phyloP scores from a whole-genome alignment of 495 filamentous ascomycete genomes.

The Tuber brumale region DNA sequence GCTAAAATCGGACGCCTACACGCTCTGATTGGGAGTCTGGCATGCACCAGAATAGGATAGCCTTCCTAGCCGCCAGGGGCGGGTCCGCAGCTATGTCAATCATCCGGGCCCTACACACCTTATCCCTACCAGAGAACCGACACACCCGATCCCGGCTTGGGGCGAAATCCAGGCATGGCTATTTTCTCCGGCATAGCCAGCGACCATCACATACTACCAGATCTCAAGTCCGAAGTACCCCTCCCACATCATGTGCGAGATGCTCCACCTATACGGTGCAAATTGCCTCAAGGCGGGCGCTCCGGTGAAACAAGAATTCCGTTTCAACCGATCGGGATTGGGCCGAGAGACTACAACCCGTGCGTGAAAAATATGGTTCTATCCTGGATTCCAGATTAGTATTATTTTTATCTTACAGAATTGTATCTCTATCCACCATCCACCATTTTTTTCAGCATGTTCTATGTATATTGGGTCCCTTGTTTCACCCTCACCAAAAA shows the following conservation, averaged over 20 bases:
- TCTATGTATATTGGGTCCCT: no score
- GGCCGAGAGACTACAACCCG: no score
- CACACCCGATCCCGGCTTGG: neutral
- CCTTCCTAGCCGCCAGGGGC: constrained; percentile 85
- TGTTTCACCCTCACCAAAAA: no score
- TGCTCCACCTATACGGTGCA: constrained; percentile 49
- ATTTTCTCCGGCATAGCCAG: constrained; percentile 1
- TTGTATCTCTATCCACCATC: no score
- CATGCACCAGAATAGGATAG: constrained; percentile 82
- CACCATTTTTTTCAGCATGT: no score
- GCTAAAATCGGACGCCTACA: constrained; percentile 65
- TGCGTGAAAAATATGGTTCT: no score
- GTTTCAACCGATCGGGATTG: no score
- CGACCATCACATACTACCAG: constrained; percentile 45
- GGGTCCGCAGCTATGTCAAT: constrained; percentile 55
- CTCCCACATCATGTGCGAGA: constrained; percentile 49
- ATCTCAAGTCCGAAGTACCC: constrained; percentile 44
- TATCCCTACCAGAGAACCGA: constrained; percentile 46
- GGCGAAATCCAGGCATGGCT: neutral
- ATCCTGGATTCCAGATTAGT: no score
- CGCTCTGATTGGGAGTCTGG: constrained; percentile 56
- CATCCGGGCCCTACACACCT: constrained; percentile 53
- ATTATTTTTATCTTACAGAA: no score
- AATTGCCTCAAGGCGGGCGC: no score
- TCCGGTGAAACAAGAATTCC: no score